These are phyloP conservation scores for Blastocladiella britannica DNA, from an alignment of 192 early-diverging fungal genomes.

Conservation along the genomic window DNA sequence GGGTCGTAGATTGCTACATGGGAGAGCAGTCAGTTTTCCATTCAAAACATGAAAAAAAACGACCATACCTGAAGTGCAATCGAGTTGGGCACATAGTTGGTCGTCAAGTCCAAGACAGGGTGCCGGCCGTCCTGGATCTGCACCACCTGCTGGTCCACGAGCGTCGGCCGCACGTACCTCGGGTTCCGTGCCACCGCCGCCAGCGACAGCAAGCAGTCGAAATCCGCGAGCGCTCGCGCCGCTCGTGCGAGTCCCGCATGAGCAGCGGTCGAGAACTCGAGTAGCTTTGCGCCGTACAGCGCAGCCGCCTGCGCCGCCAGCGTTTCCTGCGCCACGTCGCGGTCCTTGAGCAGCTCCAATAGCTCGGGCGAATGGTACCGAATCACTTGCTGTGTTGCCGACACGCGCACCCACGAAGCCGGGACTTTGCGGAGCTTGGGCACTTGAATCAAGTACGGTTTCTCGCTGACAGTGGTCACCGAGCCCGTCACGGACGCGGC, in stretches of 20 bases:
- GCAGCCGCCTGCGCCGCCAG: constrained; percentile 28
- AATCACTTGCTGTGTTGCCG: constrained; percentile 35
- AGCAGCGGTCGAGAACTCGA: constrained; percentile 34
- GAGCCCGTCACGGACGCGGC: constrained; percentile 34
- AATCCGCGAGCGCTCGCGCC: constrained; percentile 26
- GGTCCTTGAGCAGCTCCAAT: constrained; percentile 26
- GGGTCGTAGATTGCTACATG: constrained; percentile 2
- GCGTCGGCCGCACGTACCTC: constrained; percentile 37
- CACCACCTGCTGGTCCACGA: constrained; percentile 21
- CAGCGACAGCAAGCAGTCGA: constrained; percentile 47
- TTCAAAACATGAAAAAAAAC: background rate
- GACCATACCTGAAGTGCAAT: constrained; percentile 15
- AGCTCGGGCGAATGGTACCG: constrained; percentile 44
- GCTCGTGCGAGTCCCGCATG: constrained; percentile 22
- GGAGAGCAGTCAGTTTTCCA: constrained; percentile 4
- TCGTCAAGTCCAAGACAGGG: constrained; percentile 46
- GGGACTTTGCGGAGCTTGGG: background rate
- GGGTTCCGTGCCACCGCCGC: constrained; percentile 27
- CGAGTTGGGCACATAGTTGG: constrained; percentile 40
- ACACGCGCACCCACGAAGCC: background rate
- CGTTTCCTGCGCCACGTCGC: constrained; percentile 29
- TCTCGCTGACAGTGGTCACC: constrained; percentile 4
- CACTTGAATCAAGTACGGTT: constrained; percentile 6
- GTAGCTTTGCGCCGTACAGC: constrained; percentile 29
- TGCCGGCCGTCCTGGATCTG: constrained; percentile 41